These are phyloP conservation scores for Reticulascus tulasneorum DNA, from an alignment of 2,329 filamentous ascomycete genomes.

Conservation along the genomic window DNA sequence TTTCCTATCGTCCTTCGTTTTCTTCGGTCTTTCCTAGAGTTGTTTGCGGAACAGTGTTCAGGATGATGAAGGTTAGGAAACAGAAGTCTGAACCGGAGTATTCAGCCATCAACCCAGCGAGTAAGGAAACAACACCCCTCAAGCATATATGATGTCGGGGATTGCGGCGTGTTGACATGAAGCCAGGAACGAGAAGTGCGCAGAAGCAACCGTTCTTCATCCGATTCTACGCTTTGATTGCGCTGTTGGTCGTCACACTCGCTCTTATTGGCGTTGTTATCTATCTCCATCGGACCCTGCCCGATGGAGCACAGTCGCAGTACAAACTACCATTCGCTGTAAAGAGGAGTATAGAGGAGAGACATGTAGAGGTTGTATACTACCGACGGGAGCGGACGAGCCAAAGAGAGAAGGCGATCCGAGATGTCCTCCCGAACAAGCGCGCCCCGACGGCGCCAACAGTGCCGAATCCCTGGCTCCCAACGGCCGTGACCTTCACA, in stretches of 20 bases:
- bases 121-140: not conserved
- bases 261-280: slow-evolving; percentile 7
- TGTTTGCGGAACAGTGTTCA: not conserved
- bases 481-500: too few relatives aligned
- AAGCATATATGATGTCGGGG: too few relatives aligned
- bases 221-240: slow-evolving; percentile 6
- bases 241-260: slow-evolving; percentile 7
- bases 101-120: not conserved
- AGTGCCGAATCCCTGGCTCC: too few relatives aligned
- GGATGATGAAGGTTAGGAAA: not conserved
- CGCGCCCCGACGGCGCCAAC: too few relatives aligned
- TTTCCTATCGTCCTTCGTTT: not conserved
- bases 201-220: slow-evolving; percentile 5
- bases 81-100: not conserved
- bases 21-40: not conserved
- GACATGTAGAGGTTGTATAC: not conserved
- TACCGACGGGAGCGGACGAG: too few relatives aligned
- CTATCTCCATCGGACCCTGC: slow-evolving; percentile 1
- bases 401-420: too few relatives aligned
- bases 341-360: not conserved
- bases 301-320: slow-evolving; percentile 6
- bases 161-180: too few relatives aligned
- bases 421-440: too few relatives aligned
- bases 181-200: not conserved
- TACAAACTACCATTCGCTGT: slow-evolving; percentile 4